Base-by-base conservation (phyloP, 176 grass and related monocot genomes). In the Oryza punctata region DNA sequence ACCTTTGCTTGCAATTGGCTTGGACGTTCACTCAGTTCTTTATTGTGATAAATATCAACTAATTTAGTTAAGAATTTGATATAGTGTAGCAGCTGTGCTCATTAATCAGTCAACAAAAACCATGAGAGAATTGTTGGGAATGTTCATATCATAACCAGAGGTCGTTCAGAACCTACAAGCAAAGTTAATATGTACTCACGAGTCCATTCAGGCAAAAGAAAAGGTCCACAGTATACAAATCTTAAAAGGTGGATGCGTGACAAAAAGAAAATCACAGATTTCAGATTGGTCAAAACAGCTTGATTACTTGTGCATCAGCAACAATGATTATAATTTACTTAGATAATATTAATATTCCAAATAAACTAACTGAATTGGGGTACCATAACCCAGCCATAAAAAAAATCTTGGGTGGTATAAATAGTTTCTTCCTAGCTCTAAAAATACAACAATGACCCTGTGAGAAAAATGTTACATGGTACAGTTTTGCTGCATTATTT, bases 361-460 rank as follows among this genome's bases (percentile, higher is more conserved):
- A 27, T 26, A 67, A 38, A 76, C n/a, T 75, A 63, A 49, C 44
- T 90, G 78, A 57, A 77, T 37, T 67, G 28, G 14, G 44, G 63
- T 67, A 78, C 12, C 29, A 14, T 67, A 79, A 69, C 35, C 38
- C n/a, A 32, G 37, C 11, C 46, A 77, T n/a, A 27, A 67, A 15
- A 15, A 77, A 86, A 67, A 24, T 72, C 38, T 45, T 44, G 65
- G 35, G 32, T n/a, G 67, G 44, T 33, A 66, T 61, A 76, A 77
- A 85, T 41, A 35, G 41, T 50, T 32, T 63, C 7, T 75, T 78
- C 66, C 57, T 86, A 73, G 38, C 47, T 78, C 26, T 75, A 52
- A 82, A 69, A 79, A 33, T 82, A 74, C 79, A 90, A 24, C 88
- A 78, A 12, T 65, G 45, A 57, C 14, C 38, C 46, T 72, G 14